These are phyloP conservation scores for Rhodotorula sp. DNA, from an alignment of 1,284 basidiomycete genomes.

Conservation along the genomic window DNA sequence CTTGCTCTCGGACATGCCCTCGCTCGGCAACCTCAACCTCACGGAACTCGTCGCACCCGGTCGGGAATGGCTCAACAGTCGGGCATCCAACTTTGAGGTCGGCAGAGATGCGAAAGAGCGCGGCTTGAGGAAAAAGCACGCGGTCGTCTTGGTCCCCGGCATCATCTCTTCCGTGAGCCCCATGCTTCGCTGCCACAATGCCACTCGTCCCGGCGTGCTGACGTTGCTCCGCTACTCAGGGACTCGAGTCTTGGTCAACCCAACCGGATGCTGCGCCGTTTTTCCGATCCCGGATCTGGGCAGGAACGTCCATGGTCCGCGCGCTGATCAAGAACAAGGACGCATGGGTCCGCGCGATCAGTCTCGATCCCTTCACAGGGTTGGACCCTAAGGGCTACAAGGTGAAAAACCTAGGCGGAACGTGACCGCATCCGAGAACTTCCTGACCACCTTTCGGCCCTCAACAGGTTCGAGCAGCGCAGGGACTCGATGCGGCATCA, in stretches of 20 bases:
- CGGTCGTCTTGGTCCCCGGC: conserved; percentile 61
- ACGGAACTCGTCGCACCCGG: conserved; percentile 31
- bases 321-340: conserved; percentile 81
- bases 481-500: conserved; percentile 80
- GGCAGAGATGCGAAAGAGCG: conserved; percentile 68
- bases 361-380: conserved; percentile 83
- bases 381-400: conserved; percentile 82
- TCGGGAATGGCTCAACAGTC: conserved; percentile 32
- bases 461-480: conserved; percentile 45
- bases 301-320: conserved; percentile 75
- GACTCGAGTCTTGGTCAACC: conserved; percentile 82
- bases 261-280: conserved; percentile 70
- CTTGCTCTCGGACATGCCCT: conserved; percentile 31
- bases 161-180: conserved; percentile 41
- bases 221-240: conserved; percentile 50
- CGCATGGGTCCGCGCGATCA: conserved; percentile 83
- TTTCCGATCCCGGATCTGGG: conserved; percentile 84
- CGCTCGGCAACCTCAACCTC: conserved; percentile 28
- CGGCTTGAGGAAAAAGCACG: conserved; percentile 69
- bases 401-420: conserved; percentile 68
- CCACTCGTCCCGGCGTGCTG: too few species aligned
- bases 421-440: background rate
- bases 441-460: background rate
- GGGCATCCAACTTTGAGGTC: conserved; percentile 63
- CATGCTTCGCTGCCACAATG: background rate